Base-by-base conservation (phyloP, 2,329 filamentous ascomycete species). In the Beauveria brongniartii region DNA sequence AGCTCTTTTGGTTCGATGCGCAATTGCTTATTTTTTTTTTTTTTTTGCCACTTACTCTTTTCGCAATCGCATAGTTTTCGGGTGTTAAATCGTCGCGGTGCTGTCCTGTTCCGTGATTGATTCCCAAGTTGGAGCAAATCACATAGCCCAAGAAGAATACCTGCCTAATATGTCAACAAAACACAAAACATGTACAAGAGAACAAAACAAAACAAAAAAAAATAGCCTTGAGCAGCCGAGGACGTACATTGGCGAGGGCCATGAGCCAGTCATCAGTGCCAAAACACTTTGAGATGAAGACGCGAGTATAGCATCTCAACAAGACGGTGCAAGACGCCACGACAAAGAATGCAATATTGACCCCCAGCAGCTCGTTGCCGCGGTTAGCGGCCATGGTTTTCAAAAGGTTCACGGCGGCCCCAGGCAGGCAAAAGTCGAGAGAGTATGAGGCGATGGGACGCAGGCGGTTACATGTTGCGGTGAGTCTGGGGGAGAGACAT, bases 261-360 rank as follows among this genome's bases (percentile, higher is more conserved):
- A 76, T 76, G 10, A 73, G 61, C 69, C 69, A 74, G 65, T 75
- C 74, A 46, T 75, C 74, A 3, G 63, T 51, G 0, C 73, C 72
- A 54, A 75, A 75, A 1, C 68, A 69, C 52, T 68, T 71, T 37
- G 74, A 68, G 50, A 75, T 65, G 30, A 65, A 63, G 5, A 64
- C 59, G 6, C 74, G 70, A 16, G 74, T 71, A 63, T 71, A 75
- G 22, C 66, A 67, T 63, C 74, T 66, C 48, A 75, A 48, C 0
- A 63, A 6, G 14, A 70, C 70, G 22, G 70, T 66, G 14, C 68
- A 62, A 10, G 69, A 8, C 1, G 71, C 67, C 50, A 68, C 20
- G 1, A 62, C 41, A 41, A 69, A 56, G 26, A 74, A 68, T n/a
- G 65, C 54, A 40, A 69, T 64, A 56, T 72, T 72, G 57, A 75